Percentiles rank a stretch among this genome's conserved stretches.
These are phyloP conservation scores for Solanum pennellii DNA, from an alignment of 257 asterid species.

Conservation along the genomic window DNA sequence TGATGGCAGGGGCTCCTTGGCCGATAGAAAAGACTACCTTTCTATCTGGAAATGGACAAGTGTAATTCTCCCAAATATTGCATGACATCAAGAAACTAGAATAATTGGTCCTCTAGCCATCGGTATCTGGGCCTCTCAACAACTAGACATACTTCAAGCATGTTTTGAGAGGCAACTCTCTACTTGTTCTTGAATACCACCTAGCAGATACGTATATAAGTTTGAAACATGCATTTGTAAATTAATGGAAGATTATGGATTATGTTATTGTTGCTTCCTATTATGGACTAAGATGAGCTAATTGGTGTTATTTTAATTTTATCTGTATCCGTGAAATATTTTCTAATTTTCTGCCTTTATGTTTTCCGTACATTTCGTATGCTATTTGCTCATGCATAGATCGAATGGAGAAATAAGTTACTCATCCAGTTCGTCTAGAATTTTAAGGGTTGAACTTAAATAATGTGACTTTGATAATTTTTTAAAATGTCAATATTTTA, in stretches of 20 bases:
- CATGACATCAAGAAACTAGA: not conserved
- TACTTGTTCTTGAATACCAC: not conserved
- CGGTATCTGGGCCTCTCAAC: not conserved
- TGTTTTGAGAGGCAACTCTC: not conserved
- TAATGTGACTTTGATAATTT: no score
- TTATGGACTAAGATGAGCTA: not conserved
- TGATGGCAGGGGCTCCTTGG: constrained; percentile 93
- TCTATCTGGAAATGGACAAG: constrained; percentile 10
- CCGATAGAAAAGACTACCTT: constrained; percentile 28
- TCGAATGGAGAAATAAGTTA: not conserved
- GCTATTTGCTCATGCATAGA: not conserved
- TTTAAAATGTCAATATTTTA: no score
- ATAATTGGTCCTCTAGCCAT: not conserved
- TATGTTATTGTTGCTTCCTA: not conserved
- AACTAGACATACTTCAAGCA: not conserved
- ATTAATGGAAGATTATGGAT: not conserved
- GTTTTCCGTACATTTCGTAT: not conserved
- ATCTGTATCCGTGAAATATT: not conserved
- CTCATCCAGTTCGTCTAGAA: fast-evolving
- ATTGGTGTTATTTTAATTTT: not conserved
- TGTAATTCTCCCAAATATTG: not conserved
- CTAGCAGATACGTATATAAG: not conserved
- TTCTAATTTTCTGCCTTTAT: not conserved
- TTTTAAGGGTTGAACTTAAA: no score
- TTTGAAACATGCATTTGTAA: not conserved